Conservation (phyloP, 192 early-diverging fungal species). For the Kappamyces sp. region DNA sequence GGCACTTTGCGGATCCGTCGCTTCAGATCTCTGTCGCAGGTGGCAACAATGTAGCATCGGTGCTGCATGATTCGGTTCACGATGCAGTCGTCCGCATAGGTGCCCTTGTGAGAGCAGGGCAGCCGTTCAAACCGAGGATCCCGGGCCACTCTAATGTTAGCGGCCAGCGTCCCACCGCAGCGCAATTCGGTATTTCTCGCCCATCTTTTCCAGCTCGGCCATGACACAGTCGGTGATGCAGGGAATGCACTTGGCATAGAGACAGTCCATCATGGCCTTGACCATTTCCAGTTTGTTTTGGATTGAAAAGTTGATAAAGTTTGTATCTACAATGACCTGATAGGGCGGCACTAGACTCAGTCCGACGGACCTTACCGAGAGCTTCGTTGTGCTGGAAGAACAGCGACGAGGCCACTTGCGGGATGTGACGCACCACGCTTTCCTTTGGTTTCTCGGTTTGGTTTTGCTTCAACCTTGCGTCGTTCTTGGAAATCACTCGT, state of each 20-base stretch:
- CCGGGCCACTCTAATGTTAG: conserved; percentile 63
- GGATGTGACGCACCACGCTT: conserved; percentile 62
- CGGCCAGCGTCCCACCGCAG: conserved; percentile 53
- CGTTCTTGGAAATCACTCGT: conserved; percentile 85
- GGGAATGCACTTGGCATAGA: conserved; percentile 77
- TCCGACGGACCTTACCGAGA: too few species aligned
- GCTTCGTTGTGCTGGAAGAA: conserved; percentile 97
- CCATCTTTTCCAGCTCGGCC: conserved; percentile 97
- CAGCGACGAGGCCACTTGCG: conserved; percentile 84
- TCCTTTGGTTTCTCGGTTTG: conserved; percentile 58
- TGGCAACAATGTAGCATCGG: conserved; percentile 96
- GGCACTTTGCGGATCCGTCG: conserved; percentile 90
- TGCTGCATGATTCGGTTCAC: conserved; percentile 87
- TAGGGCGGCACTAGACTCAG: conserved; percentile 97
- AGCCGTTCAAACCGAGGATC: conserved; percentile 97
- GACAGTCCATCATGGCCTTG: conserved; percentile 97
- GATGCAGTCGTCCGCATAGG: conserved; percentile 99
- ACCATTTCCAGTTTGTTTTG: conserved; percentile 97
- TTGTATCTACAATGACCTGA: conserved; percentile 93
- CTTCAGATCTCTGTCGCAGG: conserved; percentile 95
- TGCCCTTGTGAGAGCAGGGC: conserved; percentile 94
- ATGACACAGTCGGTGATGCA: conserved; percentile 98
- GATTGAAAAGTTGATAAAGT: conserved; percentile 99
- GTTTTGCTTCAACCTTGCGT: conserved; percentile 78
- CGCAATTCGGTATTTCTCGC: conserved; percentile 92